These are phyloP conservation scores for Candida insectorum DNA, from an alignment of 805 yeast genomes.

Conservation along the genomic window DNA sequence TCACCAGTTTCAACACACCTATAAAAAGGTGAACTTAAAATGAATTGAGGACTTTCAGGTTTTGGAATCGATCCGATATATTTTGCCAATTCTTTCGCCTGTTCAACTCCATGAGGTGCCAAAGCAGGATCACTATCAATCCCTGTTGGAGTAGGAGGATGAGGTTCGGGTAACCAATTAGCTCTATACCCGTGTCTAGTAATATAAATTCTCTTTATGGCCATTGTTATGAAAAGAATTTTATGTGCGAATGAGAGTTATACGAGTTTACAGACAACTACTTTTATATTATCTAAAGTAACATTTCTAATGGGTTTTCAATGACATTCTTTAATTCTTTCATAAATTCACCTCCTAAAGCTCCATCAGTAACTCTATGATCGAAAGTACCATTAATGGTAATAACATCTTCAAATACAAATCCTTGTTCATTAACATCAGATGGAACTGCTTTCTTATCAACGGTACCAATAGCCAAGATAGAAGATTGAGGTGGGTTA, in stretches of 20 bases:
- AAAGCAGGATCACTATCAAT: constrained; percentile 85
- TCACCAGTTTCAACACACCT: constrained; percentile 81
- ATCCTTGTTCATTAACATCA: constrained; percentile 84
- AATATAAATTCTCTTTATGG: constrained; percentile 58
- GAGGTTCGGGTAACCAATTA: constrained; percentile 76
- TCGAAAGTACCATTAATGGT: constrained; percentile 96
- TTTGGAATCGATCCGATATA: constrained; percentile 43
- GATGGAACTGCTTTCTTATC: constrained; percentile 93
- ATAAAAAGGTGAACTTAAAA: constrained; percentile 82
- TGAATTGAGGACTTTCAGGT: constrained; percentile 61
- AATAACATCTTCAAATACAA: constrained; percentile 87
- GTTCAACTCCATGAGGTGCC: constrained; percentile 84
- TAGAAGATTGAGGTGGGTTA: constrained; percentile 96
- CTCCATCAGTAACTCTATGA: constrained; percentile 97
- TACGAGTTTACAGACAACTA: too few relatives aligned
- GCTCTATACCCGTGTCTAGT: constrained; percentile 89
- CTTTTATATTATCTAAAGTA: too few relatives aligned
- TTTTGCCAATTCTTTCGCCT: constrained; percentile 75
- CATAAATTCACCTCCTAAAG: constrained; percentile 95
- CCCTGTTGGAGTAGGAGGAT: constrained; percentile 81
- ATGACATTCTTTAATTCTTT: constrained; percentile 85
- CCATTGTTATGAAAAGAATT: constrained; percentile 20
- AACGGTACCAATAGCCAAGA: constrained; percentile 90
- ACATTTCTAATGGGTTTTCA: constrained; percentile 94
- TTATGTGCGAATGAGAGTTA: too few relatives aligned